Percentiles rank a stretch among this genome's conserved stretches.
These are phyloP conservation scores for Nyssa sinensis DNA, from an alignment of 148 eudicot species.

Conservation along the genomic window DNA sequence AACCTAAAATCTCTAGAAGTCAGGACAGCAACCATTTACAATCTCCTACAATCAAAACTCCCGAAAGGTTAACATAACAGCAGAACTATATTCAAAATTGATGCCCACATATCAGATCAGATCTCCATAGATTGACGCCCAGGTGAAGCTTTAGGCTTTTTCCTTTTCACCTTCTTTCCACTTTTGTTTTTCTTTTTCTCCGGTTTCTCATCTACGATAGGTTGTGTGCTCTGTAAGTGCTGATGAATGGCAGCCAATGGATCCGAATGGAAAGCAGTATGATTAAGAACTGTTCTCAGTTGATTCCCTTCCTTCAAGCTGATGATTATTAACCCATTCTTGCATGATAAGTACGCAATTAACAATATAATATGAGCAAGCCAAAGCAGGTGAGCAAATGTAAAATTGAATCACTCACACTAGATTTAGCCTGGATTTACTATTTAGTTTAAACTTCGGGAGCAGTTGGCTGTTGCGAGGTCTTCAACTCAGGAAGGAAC, in stretches of 20 bases:
- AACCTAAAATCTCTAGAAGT: no score
- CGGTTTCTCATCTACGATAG: constrained; percentile 44
- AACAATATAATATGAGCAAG: not conserved
- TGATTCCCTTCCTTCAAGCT: constrained; percentile 74
- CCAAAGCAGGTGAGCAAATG: not conserved
- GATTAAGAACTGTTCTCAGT: constrained; percentile 49
- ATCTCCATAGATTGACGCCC: constrained; percentile 64
- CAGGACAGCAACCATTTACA: no score
- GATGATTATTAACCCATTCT: constrained; percentile 7
- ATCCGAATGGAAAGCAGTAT: constrained; percentile 67
- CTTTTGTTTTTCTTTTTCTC: constrained; percentile 37
- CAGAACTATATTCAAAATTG: no score
- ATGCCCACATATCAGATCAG: constrained; percentile 15
- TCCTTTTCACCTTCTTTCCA: constrained; percentile 55
- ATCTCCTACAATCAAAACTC: no score
- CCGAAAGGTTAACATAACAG: no score
- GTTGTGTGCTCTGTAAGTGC: constrained; percentile 83
- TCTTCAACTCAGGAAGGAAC: constrained; percentile 65
- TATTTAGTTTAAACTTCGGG: constrained; percentile 46
- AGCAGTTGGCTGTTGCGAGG: constrained; percentile 31
- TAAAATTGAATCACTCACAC: constrained; percentile 49
- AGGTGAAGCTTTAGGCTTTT: constrained; percentile 47
- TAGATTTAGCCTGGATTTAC: constrained; percentile 66
- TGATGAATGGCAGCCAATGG: constrained; percentile 76
- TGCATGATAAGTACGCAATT: not conserved